Evolutionary conservation across 768 basidiomycete species (phyloP).

Genomic region (Leccinum truebloodii): DNA sequence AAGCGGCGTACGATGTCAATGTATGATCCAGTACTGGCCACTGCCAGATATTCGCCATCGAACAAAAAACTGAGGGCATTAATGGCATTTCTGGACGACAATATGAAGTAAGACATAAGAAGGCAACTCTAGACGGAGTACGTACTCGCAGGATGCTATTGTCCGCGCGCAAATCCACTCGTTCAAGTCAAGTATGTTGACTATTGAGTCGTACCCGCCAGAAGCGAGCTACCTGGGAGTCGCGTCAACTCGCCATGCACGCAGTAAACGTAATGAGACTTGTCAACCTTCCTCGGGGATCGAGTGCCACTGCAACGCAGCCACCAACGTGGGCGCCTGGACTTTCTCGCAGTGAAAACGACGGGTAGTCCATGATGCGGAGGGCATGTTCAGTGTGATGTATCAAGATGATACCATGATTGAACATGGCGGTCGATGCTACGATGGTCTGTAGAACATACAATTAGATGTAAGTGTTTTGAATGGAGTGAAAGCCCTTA

Average conservation of each 20-base stretch:
- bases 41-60: conserved; percentile 82
- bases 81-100: conserved; percentile 57
- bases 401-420: conserved; percentile 67
- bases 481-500: background rate
- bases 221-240: conserved; percentile 67
- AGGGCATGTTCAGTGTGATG: conserved; percentile 64
- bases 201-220: conserved; percentile 79
- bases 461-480: background rate
- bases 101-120: background rate
- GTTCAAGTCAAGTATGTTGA: conserved; percentile 76
- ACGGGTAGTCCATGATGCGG: conserved; percentile 70
- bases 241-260: background rate
- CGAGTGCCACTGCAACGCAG: conserved; percentile 73
- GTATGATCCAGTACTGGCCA: conserved; percentile 68
- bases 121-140: conserved; percentile 12
- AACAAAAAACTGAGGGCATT: conserved; percentile 77
- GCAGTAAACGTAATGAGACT: conserved; percentile 7
- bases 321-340: conserved; percentile 79
- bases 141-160: conserved; percentile 80
- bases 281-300: conserved; percentile 70
- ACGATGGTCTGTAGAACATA: conserved; percentile 41
- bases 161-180: conserved; percentile 82
- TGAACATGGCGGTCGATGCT: conserved; percentile 70
- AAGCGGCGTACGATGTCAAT: conserved; percentile 72
- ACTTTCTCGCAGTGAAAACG: conserved; percentile 55